Conservation (phyloP, 306 rosid genomes). For the Sphenostylis stenocarpa region DNA sequence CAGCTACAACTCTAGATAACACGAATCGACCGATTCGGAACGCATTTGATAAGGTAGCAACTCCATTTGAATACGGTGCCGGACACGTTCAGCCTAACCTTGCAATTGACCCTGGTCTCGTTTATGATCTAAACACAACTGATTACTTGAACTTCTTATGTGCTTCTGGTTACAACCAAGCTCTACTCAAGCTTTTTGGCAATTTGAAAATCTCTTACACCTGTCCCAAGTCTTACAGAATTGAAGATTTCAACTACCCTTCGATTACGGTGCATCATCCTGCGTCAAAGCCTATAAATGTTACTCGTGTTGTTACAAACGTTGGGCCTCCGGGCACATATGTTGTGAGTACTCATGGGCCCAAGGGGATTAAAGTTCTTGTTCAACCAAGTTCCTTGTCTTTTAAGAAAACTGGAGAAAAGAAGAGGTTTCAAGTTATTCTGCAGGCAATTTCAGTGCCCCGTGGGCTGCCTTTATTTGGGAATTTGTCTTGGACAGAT, state of each 20-base stretch:
- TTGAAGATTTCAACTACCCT: constrained; percentile 60
- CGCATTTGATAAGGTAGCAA: constrained; percentile 27
- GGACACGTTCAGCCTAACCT: constrained; percentile 57
- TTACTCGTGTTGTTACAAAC: constrained; percentile 47
- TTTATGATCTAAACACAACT: constrained; percentile 36
- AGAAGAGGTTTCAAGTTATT: constrained; percentile 41
- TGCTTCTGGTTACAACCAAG: constrained; percentile 37
- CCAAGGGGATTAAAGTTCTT: constrained; percentile 34
- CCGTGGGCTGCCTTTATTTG: not conserved
- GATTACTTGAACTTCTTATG: constrained; percentile 45
- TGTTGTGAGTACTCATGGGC: constrained; percentile 30
- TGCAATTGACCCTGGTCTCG: constrained; percentile 57
- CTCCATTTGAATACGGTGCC: constrained; percentile 53
- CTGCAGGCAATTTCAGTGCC: constrained; percentile 3
- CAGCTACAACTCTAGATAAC: constrained; percentile 49
- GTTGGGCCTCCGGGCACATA: constrained; percentile 62
- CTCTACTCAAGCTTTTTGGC: not conserved
- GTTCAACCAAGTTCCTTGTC: constrained; percentile 45
- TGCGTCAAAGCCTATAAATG: not conserved
- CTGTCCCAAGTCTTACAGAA: constrained; percentile 37
- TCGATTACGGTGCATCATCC: constrained; percentile 43
- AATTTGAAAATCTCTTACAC: not conserved
- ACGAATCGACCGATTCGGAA: constrained; percentile 25
- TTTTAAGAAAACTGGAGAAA: constrained; percentile 43
- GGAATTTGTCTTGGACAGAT: constrained; percentile 45